phyloP scores from a whole-genome alignment of 2,329 filamentous ascomycete genomes.

The Colletotrichum kahawae region DNA sequence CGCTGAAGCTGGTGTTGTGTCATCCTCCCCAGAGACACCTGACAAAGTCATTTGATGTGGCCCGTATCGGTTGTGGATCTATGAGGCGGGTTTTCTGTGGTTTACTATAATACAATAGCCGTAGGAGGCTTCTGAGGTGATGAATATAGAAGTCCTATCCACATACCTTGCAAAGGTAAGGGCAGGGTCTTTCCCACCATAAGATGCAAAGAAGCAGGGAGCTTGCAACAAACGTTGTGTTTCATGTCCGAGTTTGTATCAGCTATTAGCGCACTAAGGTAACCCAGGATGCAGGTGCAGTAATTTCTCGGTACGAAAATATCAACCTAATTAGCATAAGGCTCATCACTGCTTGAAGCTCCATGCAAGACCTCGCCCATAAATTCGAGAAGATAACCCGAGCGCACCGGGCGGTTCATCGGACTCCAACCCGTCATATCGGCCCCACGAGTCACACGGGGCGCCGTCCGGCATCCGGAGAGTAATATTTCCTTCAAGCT shows the following conservation, averaged over 20 bases:
- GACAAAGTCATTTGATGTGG: not conserved
- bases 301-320: not conserved
- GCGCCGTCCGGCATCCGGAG: not conserved
- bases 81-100: not conserved
- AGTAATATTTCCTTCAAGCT: not conserved
- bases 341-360: not conserved
- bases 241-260: not conserved
- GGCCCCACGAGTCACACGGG: not conserved
- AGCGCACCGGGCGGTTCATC: not conserved
- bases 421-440: not conserved
- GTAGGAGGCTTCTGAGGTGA: not conserved
- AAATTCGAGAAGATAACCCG: not conserved
- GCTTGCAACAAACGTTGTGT: not conserved
- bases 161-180: not conserved
- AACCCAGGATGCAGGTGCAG: not conserved
- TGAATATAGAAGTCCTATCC: not conserved
- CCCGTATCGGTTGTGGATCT: not conserved
- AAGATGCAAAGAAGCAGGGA: not conserved
- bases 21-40: not conserved
- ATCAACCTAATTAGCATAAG: not conserved
- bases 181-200: not conserved
- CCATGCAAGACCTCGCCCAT: not conserved
- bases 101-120: not conserved
- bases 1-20: conserved; percentile 24
- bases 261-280: not conserved